A percentile compares a stretch with the other conserved stretches of the same genome.
phyloP scores from a whole-genome alignment of 257 asterid genomes.

The Solanum sparsipilum region DNA sequence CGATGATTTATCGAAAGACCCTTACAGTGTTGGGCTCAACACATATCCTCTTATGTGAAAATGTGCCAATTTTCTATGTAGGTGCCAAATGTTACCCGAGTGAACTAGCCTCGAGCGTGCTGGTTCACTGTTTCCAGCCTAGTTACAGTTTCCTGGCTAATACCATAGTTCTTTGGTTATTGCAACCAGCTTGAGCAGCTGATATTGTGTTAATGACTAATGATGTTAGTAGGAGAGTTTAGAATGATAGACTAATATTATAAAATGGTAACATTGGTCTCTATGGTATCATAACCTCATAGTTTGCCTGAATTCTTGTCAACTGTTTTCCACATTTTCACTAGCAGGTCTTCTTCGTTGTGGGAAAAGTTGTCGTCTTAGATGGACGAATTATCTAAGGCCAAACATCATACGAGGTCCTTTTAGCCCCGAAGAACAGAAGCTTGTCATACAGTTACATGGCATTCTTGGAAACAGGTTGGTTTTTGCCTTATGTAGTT shows the following conservation, averaged over 20 bases:
- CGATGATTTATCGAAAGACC: background rate
- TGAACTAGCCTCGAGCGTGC: background rate
- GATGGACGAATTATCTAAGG: slow-evolving; percentile 92
- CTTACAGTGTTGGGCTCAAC: background rate
- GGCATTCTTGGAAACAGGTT: slow-evolving; percentile 95
- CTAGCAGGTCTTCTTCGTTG: slow-evolving; percentile 77
- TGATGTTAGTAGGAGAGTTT: background rate
- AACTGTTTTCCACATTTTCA: background rate
- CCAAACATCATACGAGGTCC: slow-evolving; percentile 94
- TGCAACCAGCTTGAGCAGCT: background rate
- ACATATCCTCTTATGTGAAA: background rate
- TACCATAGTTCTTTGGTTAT: background rate
- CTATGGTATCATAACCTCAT: background rate
- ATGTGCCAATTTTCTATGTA: background rate
- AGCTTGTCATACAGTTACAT: slow-evolving; percentile 83
- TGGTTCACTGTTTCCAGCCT: background rate
- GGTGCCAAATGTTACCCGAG: background rate
- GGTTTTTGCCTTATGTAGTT: background rate
- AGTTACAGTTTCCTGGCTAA: background rate
- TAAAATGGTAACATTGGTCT: background rate
- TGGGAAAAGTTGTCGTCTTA: slow-evolving; percentile 87
- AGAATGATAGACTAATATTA: background rate
- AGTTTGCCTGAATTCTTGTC: background rate
- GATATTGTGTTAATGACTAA: background rate
- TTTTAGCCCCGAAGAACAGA: slow-evolving; percentile 65